These are phyloP conservation scores for Phycomyces blakesleeanus DNA, from an alignment of 192 early-diverging fungal genomes.

Conservation along the genomic window DNA sequence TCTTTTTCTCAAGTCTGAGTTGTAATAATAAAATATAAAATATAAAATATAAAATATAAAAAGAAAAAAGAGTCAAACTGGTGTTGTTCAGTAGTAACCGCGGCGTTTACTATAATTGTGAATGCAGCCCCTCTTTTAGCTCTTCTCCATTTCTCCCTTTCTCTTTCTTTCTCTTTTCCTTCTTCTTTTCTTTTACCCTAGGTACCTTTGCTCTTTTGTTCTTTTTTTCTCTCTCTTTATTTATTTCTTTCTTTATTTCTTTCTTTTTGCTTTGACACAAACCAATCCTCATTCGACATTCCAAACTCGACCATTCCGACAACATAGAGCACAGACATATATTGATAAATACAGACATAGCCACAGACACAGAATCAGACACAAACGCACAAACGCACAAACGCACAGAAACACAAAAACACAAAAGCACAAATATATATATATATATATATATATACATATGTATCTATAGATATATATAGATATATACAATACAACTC, in stretches of 20 bases:
- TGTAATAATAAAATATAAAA: too few species aligned
- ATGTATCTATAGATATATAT: too few species aligned
- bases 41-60: too few species aligned
- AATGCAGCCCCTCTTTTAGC: not conserved
- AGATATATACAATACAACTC: too few species aligned
- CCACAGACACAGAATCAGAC: too few species aligned
- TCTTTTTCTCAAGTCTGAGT: conserved; percentile 8
- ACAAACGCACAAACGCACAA: not conserved
- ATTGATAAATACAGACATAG: too few species aligned
- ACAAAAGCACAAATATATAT: too few species aligned
- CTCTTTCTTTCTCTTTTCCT: conserved; percentile 1
- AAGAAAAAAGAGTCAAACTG: not conserved
- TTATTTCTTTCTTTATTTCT: conserved; percentile 8
- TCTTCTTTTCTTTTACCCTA: not conserved
- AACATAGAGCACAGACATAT: not conserved
- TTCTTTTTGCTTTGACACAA: not conserved
- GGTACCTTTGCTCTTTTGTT: not conserved
- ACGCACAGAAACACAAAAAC: too few species aligned
- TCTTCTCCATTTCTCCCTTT: not conserved
- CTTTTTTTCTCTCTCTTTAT: conserved; percentile 4
- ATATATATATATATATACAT: too few species aligned
- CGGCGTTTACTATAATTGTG: conserved; percentile 12
- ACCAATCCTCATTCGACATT: not conserved
- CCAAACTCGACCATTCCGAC: not conserved
- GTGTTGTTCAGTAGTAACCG: conserved; percentile 2